Conservation (phyloP, 176 grass and related monocot species). For the Juncus inflexus region DNA sequence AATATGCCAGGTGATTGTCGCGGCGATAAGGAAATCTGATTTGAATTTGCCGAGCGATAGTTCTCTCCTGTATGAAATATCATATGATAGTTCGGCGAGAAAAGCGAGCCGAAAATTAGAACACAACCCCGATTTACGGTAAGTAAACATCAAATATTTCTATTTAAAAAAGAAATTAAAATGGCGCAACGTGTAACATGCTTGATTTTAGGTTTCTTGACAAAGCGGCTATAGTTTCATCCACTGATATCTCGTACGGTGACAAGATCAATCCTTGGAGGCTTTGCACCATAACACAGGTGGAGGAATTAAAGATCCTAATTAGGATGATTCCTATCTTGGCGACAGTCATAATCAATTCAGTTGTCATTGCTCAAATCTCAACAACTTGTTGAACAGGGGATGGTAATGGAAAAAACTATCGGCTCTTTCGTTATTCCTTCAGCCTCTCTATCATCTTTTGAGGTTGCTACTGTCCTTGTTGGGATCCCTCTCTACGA, state of each 20-base stretch:
- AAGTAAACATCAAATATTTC: not conserved
- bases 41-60: slow-evolving; percentile 30
- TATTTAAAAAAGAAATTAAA: too few relatives aligned
- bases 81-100: slow-evolving; percentile 28
- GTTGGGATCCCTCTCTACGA: slow-evolving; percentile 69
- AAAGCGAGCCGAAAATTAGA: slow-evolving; percentile 45
- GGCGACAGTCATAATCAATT: slow-evolving; percentile 60
- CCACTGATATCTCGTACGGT: slow-evolving; percentile 12
- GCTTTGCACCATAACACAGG: slow-evolving; percentile 70
- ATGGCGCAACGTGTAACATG: too few relatives aligned
- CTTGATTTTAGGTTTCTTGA: slow-evolving; percentile 46
- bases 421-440: slow-evolving; percentile 56
- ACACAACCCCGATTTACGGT: slow-evolving; percentile 46
- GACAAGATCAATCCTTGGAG: slow-evolving; percentile 47
- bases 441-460: slow-evolving; percentile 62
- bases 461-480: slow-evolving; percentile 65
- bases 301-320: slow-evolving; percentile 69
- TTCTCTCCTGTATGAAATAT: slow-evolving; percentile 52
- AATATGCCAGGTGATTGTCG: slow-evolving; percentile 53
- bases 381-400: slow-evolving; percentile 79
- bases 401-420: slow-evolving; percentile 42
- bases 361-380: slow-evolving; percentile 62
- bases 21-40: slow-evolving; percentile 44
- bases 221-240: slow-evolving; percentile 57
- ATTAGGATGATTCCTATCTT: slow-evolving; percentile 66